These are phyloP conservation scores for Galium porrigens DNA, from an alignment of 305 asterid species.

Conservation along the genomic window DNA sequence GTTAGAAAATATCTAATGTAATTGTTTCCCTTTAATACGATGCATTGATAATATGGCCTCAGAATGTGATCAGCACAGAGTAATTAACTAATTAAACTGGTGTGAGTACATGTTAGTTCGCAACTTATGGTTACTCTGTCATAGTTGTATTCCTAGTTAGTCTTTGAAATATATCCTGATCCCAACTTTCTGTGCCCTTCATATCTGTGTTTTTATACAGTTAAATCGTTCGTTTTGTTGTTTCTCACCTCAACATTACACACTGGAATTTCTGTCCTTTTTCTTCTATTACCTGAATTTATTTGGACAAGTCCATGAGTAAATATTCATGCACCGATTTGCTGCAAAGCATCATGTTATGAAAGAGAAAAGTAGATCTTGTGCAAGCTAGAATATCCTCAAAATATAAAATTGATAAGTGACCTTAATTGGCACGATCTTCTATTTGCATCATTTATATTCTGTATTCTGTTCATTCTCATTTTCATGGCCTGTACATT, in stretches of 20 bases:
- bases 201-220: background rate
- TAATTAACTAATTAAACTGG: background rate
- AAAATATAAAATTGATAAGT: background rate
- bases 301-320: background rate
- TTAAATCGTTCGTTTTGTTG: background rate
- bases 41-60: background rate
- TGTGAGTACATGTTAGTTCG: background rate
- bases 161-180: background rate
- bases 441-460: background rate
- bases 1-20: background rate
- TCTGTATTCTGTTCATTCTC: conserved; percentile 1
- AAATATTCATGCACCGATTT: background rate
- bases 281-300: background rate
- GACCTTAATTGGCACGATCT: background rate
- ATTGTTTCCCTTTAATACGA: too few species aligned
- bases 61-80: background rate
- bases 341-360: background rate
- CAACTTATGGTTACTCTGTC: background rate
- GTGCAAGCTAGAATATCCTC: background rate
- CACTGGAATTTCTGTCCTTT: background rate
- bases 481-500: conserved; percentile 13
- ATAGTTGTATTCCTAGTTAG: background rate
- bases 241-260: background rate
- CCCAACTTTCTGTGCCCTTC: background rate
- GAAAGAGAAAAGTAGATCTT: background rate